Conservation (phyloP, 441 rosid genomes). For the Viola pubescens region DNA sequence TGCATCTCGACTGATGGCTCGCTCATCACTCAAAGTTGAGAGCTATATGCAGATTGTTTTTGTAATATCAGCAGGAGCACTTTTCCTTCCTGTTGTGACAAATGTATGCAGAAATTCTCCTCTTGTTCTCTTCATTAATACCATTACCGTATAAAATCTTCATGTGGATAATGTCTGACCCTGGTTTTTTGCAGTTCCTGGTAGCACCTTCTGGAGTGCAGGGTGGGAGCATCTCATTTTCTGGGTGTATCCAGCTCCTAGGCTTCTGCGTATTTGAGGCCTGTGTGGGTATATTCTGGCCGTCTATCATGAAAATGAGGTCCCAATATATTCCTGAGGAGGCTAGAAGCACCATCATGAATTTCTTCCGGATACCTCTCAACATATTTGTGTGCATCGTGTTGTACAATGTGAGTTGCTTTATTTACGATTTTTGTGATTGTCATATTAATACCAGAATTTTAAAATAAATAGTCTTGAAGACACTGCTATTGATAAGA, state of each 20-base stretch:
- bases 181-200: slow-evolving; percentile 47
- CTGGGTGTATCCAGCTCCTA: slow-evolving; percentile 73
- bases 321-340: slow-evolving; percentile 98
- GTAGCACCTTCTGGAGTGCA: slow-evolving; percentile 63
- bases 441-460: background rate
- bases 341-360: slow-evolving; percentile 99
- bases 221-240: slow-evolving; percentile 73
- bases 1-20: slow-evolving; percentile 89
- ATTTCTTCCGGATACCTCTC: slow-evolving; percentile 93
- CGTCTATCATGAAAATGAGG: slow-evolving; percentile 98
- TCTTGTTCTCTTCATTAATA: background rate
- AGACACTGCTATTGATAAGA: background rate
- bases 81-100: slow-evolving; percentile 81
- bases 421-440: background rate
- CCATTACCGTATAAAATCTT: background rate
- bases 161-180: background rate
- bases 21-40: slow-evolving; percentile 63
- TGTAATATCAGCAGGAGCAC: slow-evolving; percentile 67
- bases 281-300: slow-evolving; percentile 96
- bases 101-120: slow-evolving; percentile 40
- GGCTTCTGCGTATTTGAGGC: slow-evolving; percentile 95
- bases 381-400: slow-evolving; percentile 88
- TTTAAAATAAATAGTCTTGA: background rate
- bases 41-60: slow-evolving; percentile 97
- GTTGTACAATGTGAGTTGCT: slow-evolving; percentile 65